Percentiles rank a stretch among this genome's conserved stretches.
Evolutionary conservation across 345 rosid genomes (phyloP).

Genomic region (Gossypium stocksii): DNA sequence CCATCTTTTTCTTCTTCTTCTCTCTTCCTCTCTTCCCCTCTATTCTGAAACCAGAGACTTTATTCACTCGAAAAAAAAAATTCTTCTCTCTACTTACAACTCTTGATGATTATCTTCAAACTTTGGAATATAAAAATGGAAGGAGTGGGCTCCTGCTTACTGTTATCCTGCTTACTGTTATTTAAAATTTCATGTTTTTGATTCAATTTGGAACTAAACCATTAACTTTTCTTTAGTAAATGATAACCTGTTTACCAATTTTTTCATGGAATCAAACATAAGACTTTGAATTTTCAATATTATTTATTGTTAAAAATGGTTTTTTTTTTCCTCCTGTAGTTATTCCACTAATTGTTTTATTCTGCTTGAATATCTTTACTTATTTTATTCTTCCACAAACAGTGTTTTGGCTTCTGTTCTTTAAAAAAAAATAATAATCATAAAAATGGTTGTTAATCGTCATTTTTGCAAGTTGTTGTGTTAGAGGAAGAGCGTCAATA

Average conservation of each 20-base stretch:
- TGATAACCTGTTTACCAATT: neutral
- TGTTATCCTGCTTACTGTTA: conserved; percentile 14
- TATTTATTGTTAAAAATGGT: neutral
- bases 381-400: neutral
- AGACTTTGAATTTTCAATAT: neutral
- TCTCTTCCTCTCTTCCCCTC: no score
- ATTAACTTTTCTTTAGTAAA: neutral
- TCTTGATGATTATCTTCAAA: neutral
- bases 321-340: neutral
- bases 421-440: neutral
- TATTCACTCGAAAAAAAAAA: neutral
- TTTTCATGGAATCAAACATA: neutral
- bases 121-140: conserved; percentile 40
- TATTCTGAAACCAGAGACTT: no score
- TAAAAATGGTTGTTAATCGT: neutral
- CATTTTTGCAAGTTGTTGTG: conserved; percentile 52
- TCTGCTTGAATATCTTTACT: neutral
- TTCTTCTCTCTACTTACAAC: no score
- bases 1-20: no score
- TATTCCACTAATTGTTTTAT: neutral
- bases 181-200: neutral
- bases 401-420: neutral
- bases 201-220: neutral
- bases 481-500: conserved; percentile 38
- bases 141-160: conserved; percentile 59